A percentile compares a stretch with the other conserved stretches of the same genome.
Evolutionary conservation across 176 grass and related monocot genomes (phyloP).

Genomic region (Stipa capillata): DNA sequence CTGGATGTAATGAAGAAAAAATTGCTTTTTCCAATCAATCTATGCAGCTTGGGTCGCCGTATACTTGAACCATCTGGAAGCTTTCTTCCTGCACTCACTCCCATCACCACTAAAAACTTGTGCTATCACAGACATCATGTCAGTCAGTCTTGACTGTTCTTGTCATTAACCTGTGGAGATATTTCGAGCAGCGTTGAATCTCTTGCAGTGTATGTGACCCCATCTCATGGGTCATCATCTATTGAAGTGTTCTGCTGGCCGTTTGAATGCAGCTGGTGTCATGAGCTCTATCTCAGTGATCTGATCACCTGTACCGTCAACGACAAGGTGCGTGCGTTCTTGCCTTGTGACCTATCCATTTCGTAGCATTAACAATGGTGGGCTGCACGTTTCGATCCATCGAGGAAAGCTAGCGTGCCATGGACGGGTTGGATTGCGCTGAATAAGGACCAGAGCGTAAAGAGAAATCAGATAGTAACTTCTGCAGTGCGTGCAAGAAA

Average conservation of each 20-base stretch:
- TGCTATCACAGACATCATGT: no score
- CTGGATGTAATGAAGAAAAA: neutral
- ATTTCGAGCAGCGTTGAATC: neutral
- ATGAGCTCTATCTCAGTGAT: neutral
- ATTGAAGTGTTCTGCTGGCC: no score
- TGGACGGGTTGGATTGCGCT: no score
- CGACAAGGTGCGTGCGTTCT: slow-evolving; percentile 2
- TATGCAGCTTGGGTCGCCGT: neutral
- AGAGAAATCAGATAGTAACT: no score
- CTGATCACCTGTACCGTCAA: neutral
- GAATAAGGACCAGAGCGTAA: no score
- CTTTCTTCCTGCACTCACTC: no score
- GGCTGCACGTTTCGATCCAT: neutral
- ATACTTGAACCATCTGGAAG: no score
- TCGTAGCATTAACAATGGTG: no score
- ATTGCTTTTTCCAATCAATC: neutral
- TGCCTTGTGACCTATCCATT: no score
- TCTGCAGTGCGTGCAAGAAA: no score
- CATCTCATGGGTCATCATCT: neutral
- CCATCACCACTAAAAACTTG: no score
- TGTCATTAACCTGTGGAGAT: neutral
- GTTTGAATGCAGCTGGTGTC: neutral
- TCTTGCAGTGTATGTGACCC: neutral
- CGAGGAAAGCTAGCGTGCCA: no score
- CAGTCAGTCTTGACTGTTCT: neutral